phyloP scores from a whole-genome alignment of 2,329 filamentous ascomycete species.

The Exophiala aquamarina region DNA sequence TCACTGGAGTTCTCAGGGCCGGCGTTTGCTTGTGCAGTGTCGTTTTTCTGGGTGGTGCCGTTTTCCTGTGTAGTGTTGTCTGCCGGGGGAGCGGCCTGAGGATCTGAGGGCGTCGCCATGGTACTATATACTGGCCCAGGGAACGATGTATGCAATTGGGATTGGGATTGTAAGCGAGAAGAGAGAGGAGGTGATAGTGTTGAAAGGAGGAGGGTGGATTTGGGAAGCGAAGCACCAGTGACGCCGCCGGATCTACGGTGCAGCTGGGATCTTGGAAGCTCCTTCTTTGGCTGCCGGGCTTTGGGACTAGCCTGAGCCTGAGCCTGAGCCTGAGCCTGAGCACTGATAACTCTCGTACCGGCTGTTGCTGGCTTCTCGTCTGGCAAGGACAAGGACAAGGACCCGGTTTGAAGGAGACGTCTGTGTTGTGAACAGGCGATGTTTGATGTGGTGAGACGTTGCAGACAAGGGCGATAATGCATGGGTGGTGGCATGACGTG shows the following conservation, averaged over 20 bases:
- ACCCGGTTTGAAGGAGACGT: background rate
- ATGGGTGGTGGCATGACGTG: background rate
- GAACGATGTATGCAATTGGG: slow-evolving; percentile 3
- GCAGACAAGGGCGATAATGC: background rate
- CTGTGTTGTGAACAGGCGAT: background rate
- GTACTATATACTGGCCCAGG: background rate
- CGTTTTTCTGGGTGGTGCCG: background rate
- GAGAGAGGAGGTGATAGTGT: background rate
- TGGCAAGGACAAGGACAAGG: background rate
- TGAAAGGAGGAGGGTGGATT: background rate
- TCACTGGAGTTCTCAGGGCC: too few relatives aligned
- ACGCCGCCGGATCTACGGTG: background rate
- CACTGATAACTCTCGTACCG: too few relatives aligned
- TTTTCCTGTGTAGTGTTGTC: background rate
- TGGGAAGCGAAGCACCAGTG: slow-evolving; percentile 1
- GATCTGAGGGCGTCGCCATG: background rate
- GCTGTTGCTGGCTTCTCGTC: too few relatives aligned
- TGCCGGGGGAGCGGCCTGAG: background rate
- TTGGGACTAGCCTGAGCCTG: background rate
- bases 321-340: too few relatives aligned
- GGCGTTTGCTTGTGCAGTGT: background rate
- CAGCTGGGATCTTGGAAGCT: background rate
- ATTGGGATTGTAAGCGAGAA: background rate
- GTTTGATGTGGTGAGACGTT: slow-evolving; percentile 2
- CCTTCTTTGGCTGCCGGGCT: background rate